Evolutionary conservation across 2,329 filamentous ascomycete genomes (phyloP).

Genomic region (Microdochium bolleyi): DNA sequence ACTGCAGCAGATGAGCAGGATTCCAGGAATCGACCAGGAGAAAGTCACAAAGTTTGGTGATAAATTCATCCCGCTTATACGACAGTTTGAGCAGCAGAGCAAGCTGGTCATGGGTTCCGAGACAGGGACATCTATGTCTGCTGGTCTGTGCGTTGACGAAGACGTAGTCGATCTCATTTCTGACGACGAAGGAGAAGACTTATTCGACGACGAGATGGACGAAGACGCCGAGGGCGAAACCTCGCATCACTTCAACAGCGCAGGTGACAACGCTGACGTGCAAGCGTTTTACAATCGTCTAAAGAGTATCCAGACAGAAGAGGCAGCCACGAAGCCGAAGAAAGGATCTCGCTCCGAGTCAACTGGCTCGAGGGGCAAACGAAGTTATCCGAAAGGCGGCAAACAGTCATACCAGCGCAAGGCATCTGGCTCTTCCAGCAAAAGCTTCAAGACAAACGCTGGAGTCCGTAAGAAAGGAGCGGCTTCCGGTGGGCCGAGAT

Average conservation of each 20-base stretch:
- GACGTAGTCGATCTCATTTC: slow-evolving; percentile 48
- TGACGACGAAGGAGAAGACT: slow-evolving; percentile 22
- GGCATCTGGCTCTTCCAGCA: background rate
- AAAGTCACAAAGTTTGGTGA: slow-evolving; percentile 56
- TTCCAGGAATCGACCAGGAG: slow-evolving; percentile 54
- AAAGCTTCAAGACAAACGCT: background rate
- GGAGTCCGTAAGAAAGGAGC: background rate
- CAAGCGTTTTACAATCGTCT: background rate
- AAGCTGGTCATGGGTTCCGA: slow-evolving; percentile 10
- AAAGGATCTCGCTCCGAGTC: background rate
- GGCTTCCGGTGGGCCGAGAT: background rate
- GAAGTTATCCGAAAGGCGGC: background rate
- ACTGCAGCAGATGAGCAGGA: slow-evolving; percentile 51
- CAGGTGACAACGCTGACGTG: background rate
- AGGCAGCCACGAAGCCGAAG: background rate
- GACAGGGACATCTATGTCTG: slow-evolving; percentile 3
- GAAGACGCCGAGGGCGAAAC: slow-evolving; percentile 21
- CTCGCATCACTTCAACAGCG: slow-evolving; percentile 38
- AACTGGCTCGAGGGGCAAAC: background rate
- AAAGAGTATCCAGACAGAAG: background rate
- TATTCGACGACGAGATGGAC: slow-evolving; percentile 8
- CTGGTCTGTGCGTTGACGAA: slow-evolving; percentile 12
- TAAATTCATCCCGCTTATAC: slow-evolving; percentile 52
- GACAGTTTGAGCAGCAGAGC: slow-evolving; percentile 33
- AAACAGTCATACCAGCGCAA: background rate